Base-by-base conservation (phyloP, 768 basidiomycete genomes). In the Dacryopinax primogenitus region DNA sequence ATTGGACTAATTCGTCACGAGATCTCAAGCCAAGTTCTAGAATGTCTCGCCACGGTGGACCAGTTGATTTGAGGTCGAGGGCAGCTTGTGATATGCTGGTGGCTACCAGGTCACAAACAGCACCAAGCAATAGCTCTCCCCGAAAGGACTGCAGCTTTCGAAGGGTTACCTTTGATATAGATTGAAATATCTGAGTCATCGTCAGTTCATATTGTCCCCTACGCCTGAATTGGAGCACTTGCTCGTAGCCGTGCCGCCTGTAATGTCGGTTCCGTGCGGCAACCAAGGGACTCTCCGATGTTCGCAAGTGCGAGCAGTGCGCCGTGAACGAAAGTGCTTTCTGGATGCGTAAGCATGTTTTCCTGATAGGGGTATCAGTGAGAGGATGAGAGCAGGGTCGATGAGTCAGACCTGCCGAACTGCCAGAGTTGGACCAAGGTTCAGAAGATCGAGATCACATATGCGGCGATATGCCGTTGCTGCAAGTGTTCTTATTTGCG, bases 271-370 rank as follows among this genome's bases (percentile, higher is more conserved):
- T 44, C 28, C 23, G 39, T 26, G 3, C 41, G 44, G 33, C 79
- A 72, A 16, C 73, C 76, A 68, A 80, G 85, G 1, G 84, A 85
- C n/a, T 76, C 72, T 0, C 90, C 84, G 16, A 97, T 77, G 72
- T 92, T 87, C 7, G 81, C 80, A 28, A 97, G 77, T 0, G 83
- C 84, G 26, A 86, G 77, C n/a, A 97, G 75, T 9, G 81, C 86
- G 1, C 95, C 95, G 71, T 97, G 93, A 11, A 93, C 76, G 70
- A 88, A 87, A 21, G 80, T 76, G 13, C 78, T 66, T 73, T 96
- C 92, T 23, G 82, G 72, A 7, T 87, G 86, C 13, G 80, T 78
- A 30, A 87, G 75, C 4, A 91, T 74, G 33, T 74, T 73, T 1
- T 78, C 77, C 89, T 91, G 67, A 12, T 69, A 51, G 37, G 64